phyloP scores from a whole-genome alignment of 1,284 basidiomycete species.

The Psilocybe mexicana region DNA sequence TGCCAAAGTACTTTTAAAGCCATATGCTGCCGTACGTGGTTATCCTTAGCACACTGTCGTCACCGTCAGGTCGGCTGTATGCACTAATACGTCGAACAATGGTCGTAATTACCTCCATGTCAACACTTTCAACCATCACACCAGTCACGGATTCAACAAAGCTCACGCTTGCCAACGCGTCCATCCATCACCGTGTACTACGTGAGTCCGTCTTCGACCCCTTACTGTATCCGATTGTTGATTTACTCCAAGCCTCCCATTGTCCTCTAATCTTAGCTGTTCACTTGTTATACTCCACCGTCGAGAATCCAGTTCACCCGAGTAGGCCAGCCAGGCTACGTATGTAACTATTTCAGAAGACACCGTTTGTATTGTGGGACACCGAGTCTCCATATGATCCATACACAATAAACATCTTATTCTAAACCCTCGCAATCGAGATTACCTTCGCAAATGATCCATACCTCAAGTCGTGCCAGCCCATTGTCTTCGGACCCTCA shows the following conservation, averaged over 20 bases:
- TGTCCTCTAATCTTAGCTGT: not conserved
- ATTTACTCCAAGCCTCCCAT: not conserved
- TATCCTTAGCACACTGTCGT: not conserved
- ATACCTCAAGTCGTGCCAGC: not conserved
- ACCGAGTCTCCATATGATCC: not conserved
- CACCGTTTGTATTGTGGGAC: not conserved
- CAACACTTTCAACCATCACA: not conserved
- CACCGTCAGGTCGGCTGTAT: not conserved
- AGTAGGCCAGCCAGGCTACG: too few species aligned
- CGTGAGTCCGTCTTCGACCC: not conserved
- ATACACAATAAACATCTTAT: not conserved
- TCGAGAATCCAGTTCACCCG: not conserved
- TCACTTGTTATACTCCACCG: not conserved
- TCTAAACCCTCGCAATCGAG: not conserved
- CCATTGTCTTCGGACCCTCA: not conserved
- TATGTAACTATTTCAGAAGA: not conserved
- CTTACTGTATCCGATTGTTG: not conserved
- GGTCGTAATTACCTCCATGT: not conserved
- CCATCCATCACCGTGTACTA: not conserved
- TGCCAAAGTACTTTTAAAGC: not conserved
- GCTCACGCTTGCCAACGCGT: not conserved
- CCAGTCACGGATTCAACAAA: not conserved
- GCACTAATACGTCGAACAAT: constrained; percentile 11
- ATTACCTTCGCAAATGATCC: not conserved
- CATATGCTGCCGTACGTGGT: not conserved